Evolutionary conservation across 2,329 filamentous ascomycete species (phyloP), one percentile per base, ranked within the genome.

Genomic region (Fusarium napiforme): DNA sequence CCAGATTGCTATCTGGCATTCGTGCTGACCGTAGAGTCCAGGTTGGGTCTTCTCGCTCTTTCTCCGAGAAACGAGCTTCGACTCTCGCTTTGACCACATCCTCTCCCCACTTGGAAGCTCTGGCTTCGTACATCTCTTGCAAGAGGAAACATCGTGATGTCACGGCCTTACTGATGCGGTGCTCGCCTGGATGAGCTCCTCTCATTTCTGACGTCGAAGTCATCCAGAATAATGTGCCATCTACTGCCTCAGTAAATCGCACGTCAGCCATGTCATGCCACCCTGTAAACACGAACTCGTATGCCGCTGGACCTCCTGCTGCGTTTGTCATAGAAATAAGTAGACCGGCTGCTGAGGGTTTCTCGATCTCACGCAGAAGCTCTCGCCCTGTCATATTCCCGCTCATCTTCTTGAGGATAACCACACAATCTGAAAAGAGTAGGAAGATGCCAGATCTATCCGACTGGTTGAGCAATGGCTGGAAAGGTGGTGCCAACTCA

Each of bases 31-130:
- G 90, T 37, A 97, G 88, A 37, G 93, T 93, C 95, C 94, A 98
- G 75, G 89, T 90, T 21, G 91, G 87, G 66, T 92, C 89, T 80
- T 97, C 94, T 66, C 95, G 90, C 83, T 97, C 94, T n/a, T 85
- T 81, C 79, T 97, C 95, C 1, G 93, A 85, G 78, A 97, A 97
- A 16, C 95, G 90, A 10, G 91, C 93, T 82, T 98, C 96, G 19
- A 98, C 90, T 72, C 92, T 91, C 14, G 95, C 95, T 83, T 96
- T 97, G 53, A 91, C 90, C 18, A 98, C 87, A 73, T 98, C 96
- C 82, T 98, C 96, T 34, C 91, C 90, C 82, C 94, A 91, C 69
- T 92, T 93, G 23, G 87, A 85, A 3, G 93, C 93, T 80, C 92
- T 95, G 32, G 91, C 91, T 79, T 97, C 93, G 76, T 96, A 96